A percentile compares a stretch with the other conserved stretches of the same genome.
These are phyloP conservation scores for Favolaschia claudopus DNA, from an alignment of 768 basidiomycete genomes.

Conservation along the genomic window DNA sequence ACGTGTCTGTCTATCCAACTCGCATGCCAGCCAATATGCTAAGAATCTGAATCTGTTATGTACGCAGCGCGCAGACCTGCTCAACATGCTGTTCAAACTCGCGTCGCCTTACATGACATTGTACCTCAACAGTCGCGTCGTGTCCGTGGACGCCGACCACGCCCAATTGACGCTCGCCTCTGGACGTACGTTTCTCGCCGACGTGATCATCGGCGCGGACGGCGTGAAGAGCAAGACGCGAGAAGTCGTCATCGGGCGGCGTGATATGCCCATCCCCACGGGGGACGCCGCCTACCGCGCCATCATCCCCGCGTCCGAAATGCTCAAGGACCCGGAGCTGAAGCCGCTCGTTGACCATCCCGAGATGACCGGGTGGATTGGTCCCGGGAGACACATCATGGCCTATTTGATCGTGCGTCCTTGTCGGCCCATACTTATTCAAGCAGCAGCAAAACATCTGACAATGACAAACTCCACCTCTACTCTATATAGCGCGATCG, in stretches of 20 bases:
- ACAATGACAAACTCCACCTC: too few species aligned
- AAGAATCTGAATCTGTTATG: conserved; percentile 26
- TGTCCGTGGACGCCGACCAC: conserved; percentile 29
- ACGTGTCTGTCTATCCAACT: conserved; percentile 9
- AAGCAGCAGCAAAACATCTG: too few species aligned
- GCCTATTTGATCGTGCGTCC: conserved; percentile 46
- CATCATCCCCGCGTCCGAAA: conserved; percentile 50
- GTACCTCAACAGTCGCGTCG: conserved; percentile 44
- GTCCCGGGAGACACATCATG: conserved; percentile 49
- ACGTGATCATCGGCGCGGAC: conserved; percentile 58
- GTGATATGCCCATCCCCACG: conserved; percentile 54
- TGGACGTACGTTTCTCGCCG: conserved; percentile 50
- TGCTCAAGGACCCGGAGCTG: conserved; percentile 62
- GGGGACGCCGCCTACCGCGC: conserved; percentile 73
- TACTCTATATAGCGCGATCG: conserved; percentile 38
- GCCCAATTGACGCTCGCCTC: conserved; percentile 48
- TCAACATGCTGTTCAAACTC: conserved; percentile 44
- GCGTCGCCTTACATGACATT: conserved; percentile 47
- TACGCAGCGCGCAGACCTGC: conserved; percentile 57
- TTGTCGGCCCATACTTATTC: not conserved
- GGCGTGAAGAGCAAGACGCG: conserved; percentile 59
- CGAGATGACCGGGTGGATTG: conserved; percentile 69
- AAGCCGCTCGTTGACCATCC: conserved; percentile 55
- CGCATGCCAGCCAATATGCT: not conserved
- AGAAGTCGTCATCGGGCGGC: conserved; percentile 55